Base-by-base conservation (phyloP, 495 filamentous ascomycete genomes). In the Lentithecium fluviatile region DNA sequence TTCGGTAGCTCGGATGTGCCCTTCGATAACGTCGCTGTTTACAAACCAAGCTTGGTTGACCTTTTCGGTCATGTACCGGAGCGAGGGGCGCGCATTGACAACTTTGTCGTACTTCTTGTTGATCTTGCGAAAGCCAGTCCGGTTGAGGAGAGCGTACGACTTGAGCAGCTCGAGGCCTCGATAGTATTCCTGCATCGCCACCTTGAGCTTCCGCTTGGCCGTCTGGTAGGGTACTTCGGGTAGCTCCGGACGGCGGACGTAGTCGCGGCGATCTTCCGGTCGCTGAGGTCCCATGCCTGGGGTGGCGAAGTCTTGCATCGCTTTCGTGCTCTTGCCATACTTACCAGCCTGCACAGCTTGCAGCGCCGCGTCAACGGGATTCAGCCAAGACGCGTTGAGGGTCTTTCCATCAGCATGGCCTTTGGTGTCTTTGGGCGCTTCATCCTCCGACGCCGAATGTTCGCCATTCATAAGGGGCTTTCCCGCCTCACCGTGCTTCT, bases 71-170 rank as follows among this genome's bases (percentile, higher is more conserved):
- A 96, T 92, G 70, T 91, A 97, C 32, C 88, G 80, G 64, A 86
- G 80, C 7, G 87, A 82, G 2, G 89, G 88, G 24, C 85, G 82
- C 47, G 90, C 83, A 62, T 93, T 83, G 52, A 90, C 82, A 6
- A 85, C 82, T 73, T 97, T 97, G 76, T 98, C 92, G 67, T 91
- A 97, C 75, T 98, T 98, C 75, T 98, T 98, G 74, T 94, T 97
- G 69, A 98, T 91, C 72, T 98, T 98, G 7, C 92, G 88, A 60
- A 97, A 97, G 1, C 91, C 95, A 1, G 89, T 94, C 48, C 88
- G 81, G 69, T 98, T 98, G 13, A 96, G 76, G 19, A 91, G 79
- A 6, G 90, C 87, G 68, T 94, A 98, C 0, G 88, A 88, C 74
- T 96, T 96, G 20, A 98, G 74, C 17, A 97, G 79, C 71, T 98